Conservation (phyloP, 192 early-diverging fungal species). For the Mycoemilia scoparia region DNA sequence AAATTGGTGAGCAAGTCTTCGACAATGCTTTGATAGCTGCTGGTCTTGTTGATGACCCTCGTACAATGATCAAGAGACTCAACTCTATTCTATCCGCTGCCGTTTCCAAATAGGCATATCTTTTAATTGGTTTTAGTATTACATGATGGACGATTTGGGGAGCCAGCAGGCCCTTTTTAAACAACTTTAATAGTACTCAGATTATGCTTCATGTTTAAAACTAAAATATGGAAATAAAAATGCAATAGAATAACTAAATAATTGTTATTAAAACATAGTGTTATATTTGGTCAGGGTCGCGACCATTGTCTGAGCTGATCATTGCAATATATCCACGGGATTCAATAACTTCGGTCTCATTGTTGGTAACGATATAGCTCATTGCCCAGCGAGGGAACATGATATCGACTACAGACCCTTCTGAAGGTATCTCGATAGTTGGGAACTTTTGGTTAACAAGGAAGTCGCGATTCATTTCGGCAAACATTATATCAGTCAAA, state of each 20-base stretch:
- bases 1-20: constrained; percentile 46
- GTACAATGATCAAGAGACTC: constrained; percentile 54
- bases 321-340: constrained; percentile 29
- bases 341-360: constrained; percentile 16
- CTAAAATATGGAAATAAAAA: too few relatives aligned
- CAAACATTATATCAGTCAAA: constrained; percentile 17
- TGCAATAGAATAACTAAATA: too few relatives aligned
- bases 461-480: constrained; percentile 17
- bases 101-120: constrained; percentile 5
- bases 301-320: constrained; percentile 27
- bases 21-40: constrained; percentile 66
- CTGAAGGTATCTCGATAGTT: constrained; percentile 22
- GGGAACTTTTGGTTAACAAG: constrained; percentile 28
- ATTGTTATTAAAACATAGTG: too few relatives aligned
- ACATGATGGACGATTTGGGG: too few relatives aligned
- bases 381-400: constrained; percentile 29
- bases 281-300: constrained; percentile 19
- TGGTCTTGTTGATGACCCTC: constrained; percentile 57
- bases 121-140: too few relatives aligned
- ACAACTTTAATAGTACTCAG: too few relatives aligned
- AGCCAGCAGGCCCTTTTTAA: too few relatives aligned
- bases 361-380: constrained; percentile 20
- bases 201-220: too few relatives aligned
- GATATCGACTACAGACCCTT: constrained; percentile 23
- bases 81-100: constrained; percentile 31